Percentiles rank a stretch among this genome's conserved stretches.
phyloP scores from a whole-genome alignment of 2,329 filamentous ascomycete genomes.

The Eurotiales sp. region DNA sequence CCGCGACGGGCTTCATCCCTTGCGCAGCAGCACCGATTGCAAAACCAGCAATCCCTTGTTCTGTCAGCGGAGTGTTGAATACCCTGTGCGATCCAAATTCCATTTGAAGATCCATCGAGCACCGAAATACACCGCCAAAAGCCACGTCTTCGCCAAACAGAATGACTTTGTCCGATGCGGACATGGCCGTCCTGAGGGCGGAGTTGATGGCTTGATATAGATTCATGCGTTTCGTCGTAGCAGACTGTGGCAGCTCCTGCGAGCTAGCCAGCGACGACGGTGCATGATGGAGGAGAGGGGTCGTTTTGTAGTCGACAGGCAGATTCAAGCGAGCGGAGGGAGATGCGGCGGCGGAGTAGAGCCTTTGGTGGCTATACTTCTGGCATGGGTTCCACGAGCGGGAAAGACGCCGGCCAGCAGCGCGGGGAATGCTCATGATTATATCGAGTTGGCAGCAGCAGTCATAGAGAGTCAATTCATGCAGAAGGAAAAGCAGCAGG shows the following conservation, averaged over 20 bases:
- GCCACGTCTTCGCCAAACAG: conserved; percentile 96
- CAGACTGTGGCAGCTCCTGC: conserved; percentile 68
- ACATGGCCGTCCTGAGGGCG: conserved; percentile 76
- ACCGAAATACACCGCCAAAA: conserved; percentile 94
- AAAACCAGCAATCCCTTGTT: conserved; percentile 93
- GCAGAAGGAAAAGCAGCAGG: background rate
- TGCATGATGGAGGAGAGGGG: conserved; percentile 75
- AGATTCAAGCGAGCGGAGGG: conserved; percentile 67
- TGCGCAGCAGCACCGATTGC: conserved; percentile 85
- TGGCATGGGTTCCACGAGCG: conserved; percentile 5
- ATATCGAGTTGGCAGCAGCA: background rate
- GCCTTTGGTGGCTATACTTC: conserved; percentile 17
- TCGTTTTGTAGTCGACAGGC: conserved; percentile 81
- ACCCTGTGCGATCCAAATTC: conserved; percentile 84
- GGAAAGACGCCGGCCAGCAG: conserved; percentile 12
- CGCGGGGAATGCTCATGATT: conserved; percentile 12
- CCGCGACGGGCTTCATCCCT: conserved; percentile 87
- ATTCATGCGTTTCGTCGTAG: conserved; percentile 80
- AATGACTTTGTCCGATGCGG: conserved; percentile 78
- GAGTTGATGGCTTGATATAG: conserved; percentile 92
- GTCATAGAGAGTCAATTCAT: background rate
- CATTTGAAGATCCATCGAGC: conserved; percentile 83
- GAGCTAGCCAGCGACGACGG: conserved; percentile 67
- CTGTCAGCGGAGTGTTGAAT: conserved; percentile 92
- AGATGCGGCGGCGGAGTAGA: conserved; percentile 46